Conservation (phyloP, 768 basidiomycete species). For the Pulveroboletus frians region DNA sequence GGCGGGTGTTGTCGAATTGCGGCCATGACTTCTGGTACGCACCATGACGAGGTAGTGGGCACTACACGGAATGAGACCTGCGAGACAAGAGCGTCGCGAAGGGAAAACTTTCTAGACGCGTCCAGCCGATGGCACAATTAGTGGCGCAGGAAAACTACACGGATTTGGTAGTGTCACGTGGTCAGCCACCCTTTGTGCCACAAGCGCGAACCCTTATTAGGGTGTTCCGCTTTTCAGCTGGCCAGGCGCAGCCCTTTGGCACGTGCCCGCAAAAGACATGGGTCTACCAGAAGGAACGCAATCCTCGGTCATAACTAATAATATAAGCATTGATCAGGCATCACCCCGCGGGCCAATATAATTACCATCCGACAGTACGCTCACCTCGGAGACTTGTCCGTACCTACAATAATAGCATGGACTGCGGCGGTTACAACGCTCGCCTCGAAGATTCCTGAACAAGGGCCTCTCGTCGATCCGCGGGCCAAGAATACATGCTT, state of each 20-base stretch:
- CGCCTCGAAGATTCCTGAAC: too few species aligned
- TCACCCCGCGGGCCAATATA: too few species aligned
- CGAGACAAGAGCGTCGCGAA: slow-evolving; percentile 12
- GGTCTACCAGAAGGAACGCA: not conserved
- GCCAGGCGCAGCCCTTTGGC: not conserved
- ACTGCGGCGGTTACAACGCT: too few species aligned
- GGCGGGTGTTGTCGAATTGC: slow-evolving; percentile 17
- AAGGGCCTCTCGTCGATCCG: too few species aligned
- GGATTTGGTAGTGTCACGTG: slow-evolving; percentile 21
- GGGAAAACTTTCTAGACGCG: slow-evolving; percentile 21
- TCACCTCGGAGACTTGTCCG: not conserved
- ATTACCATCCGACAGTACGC: not conserved
- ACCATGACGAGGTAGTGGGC: slow-evolving; percentile 14
- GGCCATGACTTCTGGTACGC: slow-evolving; percentile 16
- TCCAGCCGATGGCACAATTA: slow-evolving; percentile 18
- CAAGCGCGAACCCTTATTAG: slow-evolving; percentile 22
- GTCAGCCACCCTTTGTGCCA: slow-evolving; percentile 12
- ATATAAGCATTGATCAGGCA: too few species aligned
- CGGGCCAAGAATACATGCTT: too few species aligned
- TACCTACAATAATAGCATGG: too few species aligned
- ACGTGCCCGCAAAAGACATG: not conserved
- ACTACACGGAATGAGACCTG: not conserved
- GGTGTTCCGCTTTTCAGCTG: not conserved
- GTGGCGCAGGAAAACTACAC: slow-evolving; percentile 18
- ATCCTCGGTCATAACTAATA: not conserved